Evolutionary conservation across 2,329 filamentous ascomycete genomes (phyloP), one percentile per base, ranked within the genome.

Genomic region (Teratosphaeria epicoccoides): DNA sequence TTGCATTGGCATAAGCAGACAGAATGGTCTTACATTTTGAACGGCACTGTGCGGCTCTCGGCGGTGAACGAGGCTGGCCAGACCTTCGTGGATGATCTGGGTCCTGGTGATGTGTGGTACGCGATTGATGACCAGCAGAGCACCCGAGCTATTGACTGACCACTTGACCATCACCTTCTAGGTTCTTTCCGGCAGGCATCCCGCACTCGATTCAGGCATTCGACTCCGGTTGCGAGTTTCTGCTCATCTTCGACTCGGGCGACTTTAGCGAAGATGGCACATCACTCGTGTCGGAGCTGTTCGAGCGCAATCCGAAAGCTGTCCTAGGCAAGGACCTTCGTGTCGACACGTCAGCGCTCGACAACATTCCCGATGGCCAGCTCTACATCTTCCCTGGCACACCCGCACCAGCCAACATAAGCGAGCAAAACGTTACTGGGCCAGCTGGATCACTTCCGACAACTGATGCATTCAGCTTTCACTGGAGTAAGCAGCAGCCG

Each of bases 171-270:
- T n/a, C n/a, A n/a, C n/a, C n/a, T n/a, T n/a, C n/a, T n/a, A n/a
- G 58, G 59, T 60, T 58, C 49, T 61, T 60, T 49, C 58, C 59
- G 11, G 56, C 61, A 20, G 62, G 61, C 22, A 49, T 58, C 1
- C 59, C 61, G 24, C 62, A 64, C 51, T 53, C 50, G 10, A 63
- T 65, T 44, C 62, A 65, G 40, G 57, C 56, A 23, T 73, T 81
- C 11, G 76, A 75, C 3, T 68, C 75, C 26, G 80, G 79, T 1
- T 70, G 67, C 40, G 80, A 83, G 61, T 82, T 82, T 61, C 69
- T 83, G 1, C 70, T 83, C 2, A 74, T 83, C 47, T 83, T 83
- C 57, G 75, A 83, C 64, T 68, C 76, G 51, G 80, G 80, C 3
- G 63, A 65, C 4, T 83, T 82, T 66, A 76, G 72, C 49, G 80